phyloP scores from a whole-genome alignment of 2,329 filamentous ascomycete genomes.

The Aspergillus sclerotialis region DNA sequence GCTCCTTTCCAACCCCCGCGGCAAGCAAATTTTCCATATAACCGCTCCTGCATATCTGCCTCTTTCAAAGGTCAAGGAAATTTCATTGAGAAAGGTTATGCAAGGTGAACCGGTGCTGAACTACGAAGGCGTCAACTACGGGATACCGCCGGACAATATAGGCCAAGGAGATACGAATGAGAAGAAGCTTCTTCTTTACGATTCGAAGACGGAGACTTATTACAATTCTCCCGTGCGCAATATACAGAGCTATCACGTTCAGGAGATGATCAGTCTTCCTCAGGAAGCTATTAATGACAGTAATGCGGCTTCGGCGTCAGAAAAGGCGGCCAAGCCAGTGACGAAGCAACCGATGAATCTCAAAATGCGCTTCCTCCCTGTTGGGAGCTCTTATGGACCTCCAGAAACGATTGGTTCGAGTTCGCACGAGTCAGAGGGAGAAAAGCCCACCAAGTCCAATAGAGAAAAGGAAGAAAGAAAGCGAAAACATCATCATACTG shows the following conservation, averaged over 20 bases:
- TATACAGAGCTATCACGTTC: conserved; percentile 29
- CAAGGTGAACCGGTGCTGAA: conserved; percentile 35
- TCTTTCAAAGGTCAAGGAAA: conserved; percentile 37
- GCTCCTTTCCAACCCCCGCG: conserved; percentile 31
- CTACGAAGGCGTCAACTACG: conserved; percentile 37
- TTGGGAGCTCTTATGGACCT: conserved; percentile 27
- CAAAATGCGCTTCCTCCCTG: conserved; percentile 40
- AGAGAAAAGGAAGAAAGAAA: conserved; percentile 28
- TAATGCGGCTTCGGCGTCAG: conserved; percentile 15
- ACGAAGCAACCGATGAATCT: conserved; percentile 36
- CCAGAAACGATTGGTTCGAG: conserved; percentile 30
- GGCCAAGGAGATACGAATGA: conserved; percentile 18
- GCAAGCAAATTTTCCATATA: conserved; percentile 44
- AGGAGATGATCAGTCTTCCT: conserved; percentile 30
- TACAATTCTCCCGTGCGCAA: conserved; percentile 15
- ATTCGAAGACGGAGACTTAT: conserved; percentile 29
- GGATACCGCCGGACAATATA: conserved; percentile 29
- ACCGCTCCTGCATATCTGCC: conserved; percentile 39
- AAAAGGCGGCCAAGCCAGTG: conserved; percentile 26
- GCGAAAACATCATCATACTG: conserved; percentile 29
- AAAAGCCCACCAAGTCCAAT: conserved; percentile 20
- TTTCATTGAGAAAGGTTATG: conserved; percentile 35
- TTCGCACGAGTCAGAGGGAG: conserved; percentile 31
- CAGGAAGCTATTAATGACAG: conserved; percentile 16
- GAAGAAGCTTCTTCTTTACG: conserved; percentile 31